Evolutionary conservation across 331 rosid species (phyloP).

Genomic region (Dryas integrifolia): DNA sequence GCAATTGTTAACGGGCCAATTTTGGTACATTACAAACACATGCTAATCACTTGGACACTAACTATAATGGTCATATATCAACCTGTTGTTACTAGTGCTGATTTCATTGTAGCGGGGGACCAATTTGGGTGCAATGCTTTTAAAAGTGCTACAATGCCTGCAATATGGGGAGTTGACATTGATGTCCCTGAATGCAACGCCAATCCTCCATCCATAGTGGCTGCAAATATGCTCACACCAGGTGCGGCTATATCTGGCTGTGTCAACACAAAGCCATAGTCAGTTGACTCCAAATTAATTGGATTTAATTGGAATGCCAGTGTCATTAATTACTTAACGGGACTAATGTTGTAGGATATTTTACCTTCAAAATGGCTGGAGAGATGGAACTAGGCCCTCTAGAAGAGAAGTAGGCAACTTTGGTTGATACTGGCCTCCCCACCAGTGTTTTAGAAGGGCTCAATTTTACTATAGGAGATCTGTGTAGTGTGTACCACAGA

Average conservation of each 20-base stretch:
- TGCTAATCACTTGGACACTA: neutral
- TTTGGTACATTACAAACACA: neutral
- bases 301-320: neutral
- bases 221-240: slow-evolving; percentile 36
- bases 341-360: neutral
- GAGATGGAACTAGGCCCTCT: slow-evolving; percentile 44
- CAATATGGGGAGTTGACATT: slow-evolving; percentile 47
- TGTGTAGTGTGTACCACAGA: slow-evolving; percentile 1
- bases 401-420: slow-evolving; percentile 41
- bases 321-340: too few relatives aligned
- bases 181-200: slow-evolving; percentile 39
- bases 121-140: slow-evolving; percentile 41
- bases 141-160: slow-evolving; percentile 40
- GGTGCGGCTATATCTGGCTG: slow-evolving; percentile 56
- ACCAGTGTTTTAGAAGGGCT: slow-evolving; percentile 35
- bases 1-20: neutral
- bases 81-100: slow-evolving; percentile 52
- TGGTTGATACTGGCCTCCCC: slow-evolving; percentile 39
- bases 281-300: neutral
- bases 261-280: neutral
- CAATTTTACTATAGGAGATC: slow-evolving; percentile 33
- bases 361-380: slow-evolving; percentile 48
- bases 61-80: neutral
- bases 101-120: slow-evolving; percentile 50
- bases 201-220: slow-evolving; percentile 23